These are phyloP conservation scores for Tephrocybe sp. DNA, from an alignment of 768 basidiomycete species.

Conservation along the genomic window DNA sequence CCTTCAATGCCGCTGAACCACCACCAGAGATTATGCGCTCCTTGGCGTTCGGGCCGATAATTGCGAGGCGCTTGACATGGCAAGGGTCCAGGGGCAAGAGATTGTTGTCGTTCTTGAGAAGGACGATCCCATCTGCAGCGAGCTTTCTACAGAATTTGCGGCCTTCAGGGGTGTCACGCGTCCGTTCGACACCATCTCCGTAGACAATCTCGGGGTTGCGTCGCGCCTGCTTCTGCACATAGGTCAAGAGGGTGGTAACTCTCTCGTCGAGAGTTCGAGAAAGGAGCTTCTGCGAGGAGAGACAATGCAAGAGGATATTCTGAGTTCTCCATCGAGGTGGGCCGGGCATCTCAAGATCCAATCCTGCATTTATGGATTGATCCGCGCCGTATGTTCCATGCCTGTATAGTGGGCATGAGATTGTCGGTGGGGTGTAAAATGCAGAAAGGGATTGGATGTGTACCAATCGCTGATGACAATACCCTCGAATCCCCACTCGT, in stretches of 20 bases:
- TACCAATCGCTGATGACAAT: constrained; percentile 80
- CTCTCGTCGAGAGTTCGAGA: constrained; percentile 46
- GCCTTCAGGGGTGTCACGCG: constrained; percentile 49
- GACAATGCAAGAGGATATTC: constrained; percentile 33
- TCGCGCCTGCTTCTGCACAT: constrained; percentile 55
- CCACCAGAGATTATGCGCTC: constrained; percentile 70
- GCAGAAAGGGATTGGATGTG: not conserved
- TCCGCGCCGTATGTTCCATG: constrained; percentile 73
- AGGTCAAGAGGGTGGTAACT: constrained; percentile 47
- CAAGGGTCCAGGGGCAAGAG: constrained; percentile 51
- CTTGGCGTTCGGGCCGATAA: constrained; percentile 70
- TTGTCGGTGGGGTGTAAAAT: not conserved
- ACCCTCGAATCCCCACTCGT: constrained; percentile 73
- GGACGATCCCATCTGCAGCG: constrained; percentile 61
- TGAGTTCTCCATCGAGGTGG: constrained; percentile 65
- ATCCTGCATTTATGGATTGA: constrained; percentile 64
- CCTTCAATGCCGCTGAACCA: constrained; percentile 72
- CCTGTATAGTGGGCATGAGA: constrained; percentile 34
- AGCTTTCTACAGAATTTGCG: constrained; percentile 52
- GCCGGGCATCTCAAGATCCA: constrained; percentile 81
- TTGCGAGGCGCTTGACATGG: constrained; percentile 47
- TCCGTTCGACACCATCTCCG: constrained; percentile 58
- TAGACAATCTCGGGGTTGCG: constrained; percentile 59
- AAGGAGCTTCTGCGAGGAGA: constrained; percentile 46
- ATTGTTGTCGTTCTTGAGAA: constrained; percentile 58